phyloP scores from a whole-genome alignment of 1,284 basidiomycete species.

The Peniophora sp. region DNA sequence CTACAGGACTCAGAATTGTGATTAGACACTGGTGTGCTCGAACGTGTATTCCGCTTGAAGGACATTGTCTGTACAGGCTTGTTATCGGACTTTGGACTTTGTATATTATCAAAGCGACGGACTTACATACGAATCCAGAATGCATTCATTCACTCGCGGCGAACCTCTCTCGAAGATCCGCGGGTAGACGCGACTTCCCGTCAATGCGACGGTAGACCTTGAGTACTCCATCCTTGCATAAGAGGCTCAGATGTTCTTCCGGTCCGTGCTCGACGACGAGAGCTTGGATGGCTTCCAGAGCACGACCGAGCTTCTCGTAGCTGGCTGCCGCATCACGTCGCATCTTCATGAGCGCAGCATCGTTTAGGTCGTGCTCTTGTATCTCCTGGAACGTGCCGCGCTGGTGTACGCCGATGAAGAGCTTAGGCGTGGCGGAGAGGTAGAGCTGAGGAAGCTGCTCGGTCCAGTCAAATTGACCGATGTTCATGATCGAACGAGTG shows the following conservation, averaged over 20 bases:
- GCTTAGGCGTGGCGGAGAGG: slow-evolving; percentile 42
- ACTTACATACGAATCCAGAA: too few relatives aligned
- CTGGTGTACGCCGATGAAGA: slow-evolving; percentile 36
- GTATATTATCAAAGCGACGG: too few relatives aligned
- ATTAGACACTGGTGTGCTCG: too few relatives aligned
- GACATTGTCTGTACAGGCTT: too few relatives aligned
- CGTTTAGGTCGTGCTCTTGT: slow-evolving; percentile 26
- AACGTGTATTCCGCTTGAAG: too few relatives aligned
- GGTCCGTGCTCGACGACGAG: slow-evolving; percentile 36
- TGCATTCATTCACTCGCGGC: too few relatives aligned
- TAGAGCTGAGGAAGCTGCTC: slow-evolving; percentile 42
- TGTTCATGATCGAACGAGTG: slow-evolving; percentile 29
- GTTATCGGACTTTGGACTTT: too few relatives aligned
- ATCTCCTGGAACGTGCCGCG: slow-evolving; percentile 31
- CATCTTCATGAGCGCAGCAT: slow-evolving; percentile 10
- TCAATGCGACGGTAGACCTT: slow-evolving; percentile 22
- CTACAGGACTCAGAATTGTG: too few relatives aligned
- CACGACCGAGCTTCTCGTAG: slow-evolving; percentile 31
- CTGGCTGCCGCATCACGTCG: slow-evolving; percentile 23
- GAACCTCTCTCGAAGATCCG: too few relatives aligned
- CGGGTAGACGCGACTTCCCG: too few relatives aligned
- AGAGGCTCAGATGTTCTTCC: slow-evolving; percentile 34
- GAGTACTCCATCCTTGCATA: slow-evolving; percentile 33
- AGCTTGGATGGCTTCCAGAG: slow-evolving; percentile 31
- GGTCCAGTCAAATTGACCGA: slow-evolving; percentile 31